Evolutionary conservation across 2,329 filamentous ascomycete species (phyloP).

Genomic region (Verticillium isaacii): DNA sequence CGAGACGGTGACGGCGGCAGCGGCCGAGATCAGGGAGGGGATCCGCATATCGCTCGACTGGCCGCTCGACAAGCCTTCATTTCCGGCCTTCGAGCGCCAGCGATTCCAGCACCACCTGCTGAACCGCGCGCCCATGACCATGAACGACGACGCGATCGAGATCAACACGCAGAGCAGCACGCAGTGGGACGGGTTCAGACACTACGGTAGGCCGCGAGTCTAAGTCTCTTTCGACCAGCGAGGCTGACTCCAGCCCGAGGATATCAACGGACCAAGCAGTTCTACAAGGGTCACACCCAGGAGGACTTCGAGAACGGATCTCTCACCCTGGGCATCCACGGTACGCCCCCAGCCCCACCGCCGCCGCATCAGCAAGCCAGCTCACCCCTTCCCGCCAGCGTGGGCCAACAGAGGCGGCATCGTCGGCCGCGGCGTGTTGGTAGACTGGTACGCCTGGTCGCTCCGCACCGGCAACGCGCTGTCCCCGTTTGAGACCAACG

Average conservation of each 20-base stretch:
- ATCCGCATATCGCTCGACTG: conserved; percentile 28
- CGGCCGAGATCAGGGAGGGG: conserved; percentile 9
- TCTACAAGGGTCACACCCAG: conserved; percentile 28
- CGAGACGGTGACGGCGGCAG: conserved; percentile 24
- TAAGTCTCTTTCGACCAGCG: conserved; percentile 24
- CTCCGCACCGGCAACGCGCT: conserved; percentile 28
- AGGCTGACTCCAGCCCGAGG: conserved; percentile 10
- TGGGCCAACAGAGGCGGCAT: conserved; percentile 26
- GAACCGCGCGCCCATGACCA: conserved; percentile 29
- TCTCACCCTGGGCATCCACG: background rate
- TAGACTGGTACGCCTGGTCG: conserved; percentile 48
- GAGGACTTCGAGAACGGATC: conserved; percentile 32
- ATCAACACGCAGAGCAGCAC: conserved; percentile 33
- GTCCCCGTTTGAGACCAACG: conserved; percentile 32
- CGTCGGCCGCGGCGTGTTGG: conserved; percentile 43
- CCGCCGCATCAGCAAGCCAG: background rate
- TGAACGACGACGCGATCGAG: conserved; percentile 26
- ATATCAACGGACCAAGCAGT: conserved; percentile 28
- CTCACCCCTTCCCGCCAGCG: background rate
- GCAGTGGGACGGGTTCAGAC: conserved; percentile 33
- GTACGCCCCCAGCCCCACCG: background rate
- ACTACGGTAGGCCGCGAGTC: conserved; percentile 7
- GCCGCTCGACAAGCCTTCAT: conserved; percentile 23
- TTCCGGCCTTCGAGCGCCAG: conserved; percentile 26
- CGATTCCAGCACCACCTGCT: conserved; percentile 18